Base-by-base conservation (phyloP, 1,139 yeast genomes). In the Candida sp. region DNA sequence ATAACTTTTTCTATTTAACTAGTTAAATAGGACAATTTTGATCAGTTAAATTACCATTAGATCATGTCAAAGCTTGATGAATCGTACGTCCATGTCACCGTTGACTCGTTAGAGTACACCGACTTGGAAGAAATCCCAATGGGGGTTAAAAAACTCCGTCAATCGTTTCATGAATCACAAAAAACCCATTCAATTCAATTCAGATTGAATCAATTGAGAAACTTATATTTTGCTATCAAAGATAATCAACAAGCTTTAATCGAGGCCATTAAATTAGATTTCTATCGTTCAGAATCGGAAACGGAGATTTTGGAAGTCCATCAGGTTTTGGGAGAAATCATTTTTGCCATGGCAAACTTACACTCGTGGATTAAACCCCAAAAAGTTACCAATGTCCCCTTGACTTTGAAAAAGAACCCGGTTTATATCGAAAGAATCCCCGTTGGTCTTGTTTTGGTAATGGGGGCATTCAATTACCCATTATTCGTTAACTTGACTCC, bases 381-480 rank as follows among this genome's bases (percentile, higher is more conserved):
- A 45, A 52, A 60, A 5, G 73, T 80, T 6, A 56, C 61, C 12
- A 73, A 68, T 45, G 53, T 70, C 35, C 81, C 87, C 2, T 48
- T 63, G 64, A 48, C 67, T 68, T 45, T 79, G 68, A 55, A 69
- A 38, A 66, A 78, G 21, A 66, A 77, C 40, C 70, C 72, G 1
- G 75, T 81, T 3, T 68, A 68, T 40, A 64, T 86, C 40, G 86
- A 84, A 54, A 76, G 75, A 50, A 79, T 80, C 39, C 93, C 98
- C 1, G 61, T 81, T 48, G 97, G 98, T 2, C 77, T 81, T 4
- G 85, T 87, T 2, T 73, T 90, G 50, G 71, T 91, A 42, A 81
- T 90, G 45, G 68, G 89, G 1, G 96, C 98, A 0, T 90, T 87
- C 77, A 91, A 91, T 66, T 91, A 85, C 61, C 98, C 98, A 1